Percentiles rank a stretch among this genome's conserved stretches.
phyloP scores from a whole-genome alignment of 495 filamentous ascomycete genomes.

The Thermochaetoides thermophila region DNA sequence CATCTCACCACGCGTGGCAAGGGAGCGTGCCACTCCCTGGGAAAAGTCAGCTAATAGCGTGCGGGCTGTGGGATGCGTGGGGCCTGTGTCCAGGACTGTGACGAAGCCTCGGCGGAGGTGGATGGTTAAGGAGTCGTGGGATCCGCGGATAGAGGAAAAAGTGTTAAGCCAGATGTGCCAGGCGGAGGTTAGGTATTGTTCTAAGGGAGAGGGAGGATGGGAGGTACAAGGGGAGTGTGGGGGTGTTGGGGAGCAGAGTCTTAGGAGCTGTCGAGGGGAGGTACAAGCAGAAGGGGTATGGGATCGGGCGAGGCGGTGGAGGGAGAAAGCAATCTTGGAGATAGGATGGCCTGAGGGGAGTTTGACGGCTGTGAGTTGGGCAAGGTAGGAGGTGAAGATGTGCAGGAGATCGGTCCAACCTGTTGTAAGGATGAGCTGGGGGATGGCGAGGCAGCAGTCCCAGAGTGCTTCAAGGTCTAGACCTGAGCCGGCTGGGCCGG shows the following conservation, averaged over 20 bases:
- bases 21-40: background rate
- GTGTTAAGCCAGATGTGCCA: constrained; percentile 18
- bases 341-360: constrained; percentile 11
- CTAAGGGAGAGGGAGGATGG: background rate
- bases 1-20: constrained; percentile 3
- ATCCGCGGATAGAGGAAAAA: constrained; percentile 4
- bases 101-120: constrained; percentile 20
- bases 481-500: no score
- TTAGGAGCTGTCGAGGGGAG: background rate
- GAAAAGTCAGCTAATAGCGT: constrained; percentile 10
- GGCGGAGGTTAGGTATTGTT: constrained; percentile 5
- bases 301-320: background rate
- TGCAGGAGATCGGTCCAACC: constrained; percentile 13
- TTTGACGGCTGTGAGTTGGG: constrained; percentile 10
- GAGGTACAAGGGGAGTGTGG: background rate
- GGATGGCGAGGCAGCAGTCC: constrained; percentile 21
- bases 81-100: constrained; percentile 14
- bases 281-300: background rate
- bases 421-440: constrained; percentile 12
- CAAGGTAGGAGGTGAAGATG: constrained; percentile 13
- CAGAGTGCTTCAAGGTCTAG: constrained; percentile 20
- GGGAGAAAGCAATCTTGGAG: constrained; percentile 3
- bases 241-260: background rate
- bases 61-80: constrained; percentile 4
- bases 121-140: constrained; percentile 15